A percentile compares a stretch with the other conserved stretches of the same genome.
Evolutionary conservation across 495 filamentous ascomycete genomes (phyloP).

Genomic region (Penicillium pulvis): DNA sequence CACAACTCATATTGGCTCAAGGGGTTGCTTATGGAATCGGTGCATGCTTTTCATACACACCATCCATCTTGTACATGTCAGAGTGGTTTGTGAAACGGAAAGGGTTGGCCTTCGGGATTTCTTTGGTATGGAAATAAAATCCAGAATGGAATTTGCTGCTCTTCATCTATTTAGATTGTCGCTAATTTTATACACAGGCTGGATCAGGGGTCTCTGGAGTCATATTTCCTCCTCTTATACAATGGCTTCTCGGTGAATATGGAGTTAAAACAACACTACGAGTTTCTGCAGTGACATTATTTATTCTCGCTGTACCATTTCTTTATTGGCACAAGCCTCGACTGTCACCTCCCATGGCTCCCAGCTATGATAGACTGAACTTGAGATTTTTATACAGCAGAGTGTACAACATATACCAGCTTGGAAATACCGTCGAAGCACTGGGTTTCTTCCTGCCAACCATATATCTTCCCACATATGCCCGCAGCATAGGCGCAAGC

Average conservation of each 20-base stretch:
- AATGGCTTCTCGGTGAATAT: slow-evolving; percentile 48
- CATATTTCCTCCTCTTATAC: slow-evolving; percentile 49
- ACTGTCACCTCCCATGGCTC: slow-evolving; percentile 31
- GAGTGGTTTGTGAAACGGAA: slow-evolving; percentile 55
- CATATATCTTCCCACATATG: slow-evolving; percentile 41
- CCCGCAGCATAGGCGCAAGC: slow-evolving; percentile 37
- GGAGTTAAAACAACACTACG: slow-evolving; percentile 53
- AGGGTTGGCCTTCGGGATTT: slow-evolving; percentile 50
- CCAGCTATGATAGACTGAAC: slow-evolving; percentile 30
- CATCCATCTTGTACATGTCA: slow-evolving; percentile 49
- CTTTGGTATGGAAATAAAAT: slow-evolving; percentile 28
- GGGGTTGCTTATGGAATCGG: slow-evolving; percentile 52
- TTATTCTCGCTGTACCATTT: slow-evolving; percentile 53
- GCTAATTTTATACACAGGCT: slow-evolving; percentile 22
- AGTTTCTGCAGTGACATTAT: slow-evolving; percentile 46
- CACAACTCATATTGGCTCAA: slow-evolving; percentile 50
- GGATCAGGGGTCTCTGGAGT: slow-evolving; percentile 43
- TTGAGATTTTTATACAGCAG: slow-evolving; percentile 44
- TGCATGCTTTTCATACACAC: slow-evolving; percentile 45
- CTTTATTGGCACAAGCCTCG: slow-evolving; percentile 57
- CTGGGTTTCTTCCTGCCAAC: slow-evolving; percentile 49
- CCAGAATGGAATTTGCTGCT: not conserved
- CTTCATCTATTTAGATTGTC: not conserved
- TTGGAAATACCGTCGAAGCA: slow-evolving; percentile 54
- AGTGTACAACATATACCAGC: slow-evolving; percentile 52